Evolutionary conservation across 176 grass and related monocot genomes (phyloP).

Genomic region (Triticum timopheevii): DNA sequence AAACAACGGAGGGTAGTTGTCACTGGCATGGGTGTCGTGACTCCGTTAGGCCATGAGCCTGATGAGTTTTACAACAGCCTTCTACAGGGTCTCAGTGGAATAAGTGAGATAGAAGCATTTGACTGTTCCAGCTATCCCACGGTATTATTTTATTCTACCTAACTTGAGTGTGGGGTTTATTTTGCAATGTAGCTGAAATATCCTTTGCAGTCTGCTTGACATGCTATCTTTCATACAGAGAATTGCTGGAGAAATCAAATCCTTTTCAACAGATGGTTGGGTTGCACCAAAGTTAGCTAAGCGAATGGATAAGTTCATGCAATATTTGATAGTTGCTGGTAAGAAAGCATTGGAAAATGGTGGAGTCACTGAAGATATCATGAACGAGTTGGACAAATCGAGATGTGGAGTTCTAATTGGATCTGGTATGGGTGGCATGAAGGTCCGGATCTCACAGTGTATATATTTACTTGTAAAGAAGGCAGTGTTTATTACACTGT

Average conservation of each 20-base stretch:
- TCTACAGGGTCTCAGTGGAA: constrained; percentile 79
- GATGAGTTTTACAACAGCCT: constrained; percentile 96
- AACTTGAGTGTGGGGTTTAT: background rate
- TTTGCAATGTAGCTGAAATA: constrained; percentile 21
- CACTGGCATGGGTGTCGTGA: constrained; percentile 95
- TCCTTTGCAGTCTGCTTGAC: background rate
- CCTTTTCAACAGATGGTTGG: constrained; percentile 87
- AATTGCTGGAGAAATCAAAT: constrained; percentile 97
- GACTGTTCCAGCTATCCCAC: constrained; percentile 93
- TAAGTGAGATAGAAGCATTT: constrained; percentile 89
- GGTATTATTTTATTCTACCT: constrained; percentile 44
- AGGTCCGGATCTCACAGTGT: constrained; percentile 41
- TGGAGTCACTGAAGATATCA: constrained; percentile 84
- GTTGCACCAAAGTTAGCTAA: constrained; percentile 88
- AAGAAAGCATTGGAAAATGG: constrained; percentile 94
- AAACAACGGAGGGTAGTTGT: constrained; percentile 91
- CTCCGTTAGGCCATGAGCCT: constrained; percentile 93
- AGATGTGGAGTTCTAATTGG: constrained; percentile 93
- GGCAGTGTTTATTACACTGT: background rate
- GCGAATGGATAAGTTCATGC: constrained; percentile 98
- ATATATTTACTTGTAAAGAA: constrained; percentile 6
- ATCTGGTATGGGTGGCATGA: constrained; percentile 99
- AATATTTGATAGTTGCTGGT: constrained; percentile 86
- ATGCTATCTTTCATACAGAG: constrained; percentile 49
- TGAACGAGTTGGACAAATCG: constrained; percentile 80